phyloP scores from a whole-genome alignment of 1,284 basidiomycete species.

The Taiwanofungus camphoratus region DNA sequence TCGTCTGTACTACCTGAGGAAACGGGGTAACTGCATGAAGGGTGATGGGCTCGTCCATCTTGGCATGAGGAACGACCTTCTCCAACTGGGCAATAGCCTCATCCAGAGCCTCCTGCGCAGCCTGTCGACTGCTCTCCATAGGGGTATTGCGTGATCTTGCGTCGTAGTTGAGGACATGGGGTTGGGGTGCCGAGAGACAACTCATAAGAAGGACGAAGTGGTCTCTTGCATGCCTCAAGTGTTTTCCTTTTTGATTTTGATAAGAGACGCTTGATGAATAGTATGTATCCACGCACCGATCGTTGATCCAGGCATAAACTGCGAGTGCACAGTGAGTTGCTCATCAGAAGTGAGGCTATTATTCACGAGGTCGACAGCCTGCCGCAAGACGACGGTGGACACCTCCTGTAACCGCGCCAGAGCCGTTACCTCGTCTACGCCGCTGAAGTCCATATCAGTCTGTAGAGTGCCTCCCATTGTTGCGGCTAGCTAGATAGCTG shows the following conservation, averaged over 20 bases:
- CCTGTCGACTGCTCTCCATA: constrained; percentile 65
- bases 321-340: constrained; percentile 61
- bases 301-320: constrained; percentile 73
- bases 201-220: constrained; percentile 68
- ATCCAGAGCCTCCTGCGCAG: constrained; percentile 51
- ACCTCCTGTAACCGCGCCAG: constrained; percentile 56
- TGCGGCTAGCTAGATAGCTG: too few relatives aligned
- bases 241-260: constrained; percentile 52
- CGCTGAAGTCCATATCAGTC: too few relatives aligned
- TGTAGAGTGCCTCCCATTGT: too few relatives aligned
- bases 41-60: constrained; percentile 51
- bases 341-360: constrained; percentile 57
- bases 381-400: constrained; percentile 55
- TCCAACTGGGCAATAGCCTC: constrained; percentile 55
- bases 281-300: constrained; percentile 48
- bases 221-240: constrained; percentile 75
- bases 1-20: constrained; percentile 66
- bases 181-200: constrained; percentile 41
- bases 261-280: background rate
- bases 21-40: constrained; percentile 77
- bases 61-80: constrained; percentile 41
- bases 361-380: constrained; percentile 67
- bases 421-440: constrained; percentile 25
- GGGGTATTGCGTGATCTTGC: constrained; percentile 68
- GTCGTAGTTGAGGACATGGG: constrained; percentile 68